phyloP scores from a whole-genome alignment of 139 green algal genomes.

The Chlorella vulgaris region DNA sequence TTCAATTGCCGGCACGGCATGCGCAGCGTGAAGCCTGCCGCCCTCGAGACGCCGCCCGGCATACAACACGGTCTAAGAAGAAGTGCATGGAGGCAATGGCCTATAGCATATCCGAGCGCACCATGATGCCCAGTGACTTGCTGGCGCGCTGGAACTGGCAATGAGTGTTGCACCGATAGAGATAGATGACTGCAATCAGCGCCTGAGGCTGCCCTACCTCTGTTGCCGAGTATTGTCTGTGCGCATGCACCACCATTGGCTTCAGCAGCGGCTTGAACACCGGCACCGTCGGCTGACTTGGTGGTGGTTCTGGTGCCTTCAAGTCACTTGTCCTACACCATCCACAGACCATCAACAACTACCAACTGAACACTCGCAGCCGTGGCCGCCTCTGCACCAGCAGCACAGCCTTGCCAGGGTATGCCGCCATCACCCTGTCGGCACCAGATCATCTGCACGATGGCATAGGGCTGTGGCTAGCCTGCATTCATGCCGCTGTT shows the following conservation, averaged over 20 bases:
- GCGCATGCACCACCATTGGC: background rate
- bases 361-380: too few relatives aligned
- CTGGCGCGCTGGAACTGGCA: background rate
- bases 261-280: constrained; percentile 19
- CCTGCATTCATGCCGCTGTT: background rate
- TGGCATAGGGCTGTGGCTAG: background rate
- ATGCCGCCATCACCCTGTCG: background rate
- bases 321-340: too few relatives aligned
- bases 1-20: too few relatives aligned
- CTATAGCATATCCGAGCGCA: too few relatives aligned
- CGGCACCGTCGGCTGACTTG: background rate
- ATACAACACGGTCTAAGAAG: too few relatives aligned
- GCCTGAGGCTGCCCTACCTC: background rate
- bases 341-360: too few relatives aligned
- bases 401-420: too few relatives aligned
- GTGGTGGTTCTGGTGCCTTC: constrained; percentile 10
- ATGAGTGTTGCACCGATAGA: background rate
- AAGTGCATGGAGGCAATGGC: too few relatives aligned
- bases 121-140: too few relatives aligned
- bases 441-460: background rate
- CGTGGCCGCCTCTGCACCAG: background rate
- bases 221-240: background rate
- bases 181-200: background rate
- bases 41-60: too few relatives aligned
- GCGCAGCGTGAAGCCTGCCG: too few relatives aligned